Evolutionary conservation across 139 green algal species (phyloP).

Genomic region (Coccomyxa sp.): DNA sequence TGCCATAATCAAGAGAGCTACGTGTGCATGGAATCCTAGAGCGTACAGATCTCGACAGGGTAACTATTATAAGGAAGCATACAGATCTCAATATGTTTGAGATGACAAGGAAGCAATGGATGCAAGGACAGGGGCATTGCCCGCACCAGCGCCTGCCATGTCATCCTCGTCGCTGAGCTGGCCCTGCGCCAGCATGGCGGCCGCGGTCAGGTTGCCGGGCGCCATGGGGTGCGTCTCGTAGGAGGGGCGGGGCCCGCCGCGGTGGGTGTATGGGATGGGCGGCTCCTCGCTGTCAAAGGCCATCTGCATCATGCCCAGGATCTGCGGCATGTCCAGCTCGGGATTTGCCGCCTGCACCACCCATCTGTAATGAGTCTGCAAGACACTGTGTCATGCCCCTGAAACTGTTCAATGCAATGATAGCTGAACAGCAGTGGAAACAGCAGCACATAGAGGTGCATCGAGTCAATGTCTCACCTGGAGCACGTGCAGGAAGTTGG

Average conservation of each 20-base stretch:
- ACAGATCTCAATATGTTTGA: too few relatives aligned
- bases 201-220: neutral
- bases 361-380: neutral
- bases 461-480: slow-evolving; percentile 7
- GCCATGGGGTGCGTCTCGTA: neutral
- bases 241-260: too few relatives aligned
- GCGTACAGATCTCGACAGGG: too few relatives aligned
- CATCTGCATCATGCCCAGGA: slow-evolving; percentile 35
- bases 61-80: too few relatives aligned
- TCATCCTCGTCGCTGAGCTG: too few relatives aligned
- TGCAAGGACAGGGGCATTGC: too few relatives aligned
- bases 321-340: slow-evolving; percentile 36
- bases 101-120: too few relatives aligned
- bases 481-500: slow-evolving; percentile 37
- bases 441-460: neutral
- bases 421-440: neutral
- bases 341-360: slow-evolving; percentile 32
- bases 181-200: neutral
- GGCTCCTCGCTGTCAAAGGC: slow-evolving; percentile 7
- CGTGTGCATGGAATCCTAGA: too few relatives aligned
- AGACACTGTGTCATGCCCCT: neutral
- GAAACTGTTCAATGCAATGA: too few relatives aligned
- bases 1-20: too few relatives aligned
- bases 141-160: too few relatives aligned
- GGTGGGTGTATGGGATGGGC: neutral